Conservation (phyloP, 495 filamentous ascomycete genomes). For the Penicillium waksmanii region DNA sequence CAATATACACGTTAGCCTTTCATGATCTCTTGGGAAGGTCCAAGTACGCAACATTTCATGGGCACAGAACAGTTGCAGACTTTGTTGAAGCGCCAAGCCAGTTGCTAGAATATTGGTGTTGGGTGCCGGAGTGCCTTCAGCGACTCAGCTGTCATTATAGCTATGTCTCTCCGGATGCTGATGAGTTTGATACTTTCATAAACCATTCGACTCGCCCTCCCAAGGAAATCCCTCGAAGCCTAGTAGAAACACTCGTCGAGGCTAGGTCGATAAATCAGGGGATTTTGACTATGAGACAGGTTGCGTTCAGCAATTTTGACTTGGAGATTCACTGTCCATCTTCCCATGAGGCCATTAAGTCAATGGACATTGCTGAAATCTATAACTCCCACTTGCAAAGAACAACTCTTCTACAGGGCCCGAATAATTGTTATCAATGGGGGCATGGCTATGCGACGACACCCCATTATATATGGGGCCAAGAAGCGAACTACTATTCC, state of each 20-base stretch:
- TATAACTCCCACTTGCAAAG: conserved; percentile 3
- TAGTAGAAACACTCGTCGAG: background rate
- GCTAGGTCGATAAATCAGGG: conserved; percentile 7
- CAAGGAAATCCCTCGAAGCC: background rate
- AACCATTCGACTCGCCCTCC: background rate
- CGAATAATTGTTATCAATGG: conserved; percentile 1
- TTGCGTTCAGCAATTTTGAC: conserved; percentile 12
- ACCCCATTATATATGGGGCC: conserved; percentile 16
- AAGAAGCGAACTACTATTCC: conserved; percentile 18
- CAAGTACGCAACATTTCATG: conserved; percentile 18
- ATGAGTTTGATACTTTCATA: background rate
- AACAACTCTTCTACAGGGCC: conserved; percentile 5
- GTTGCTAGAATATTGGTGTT: conserved; percentile 19
- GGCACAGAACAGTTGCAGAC: conserved; percentile 15
- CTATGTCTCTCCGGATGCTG: background rate
- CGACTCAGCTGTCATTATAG: conserved; percentile 11
- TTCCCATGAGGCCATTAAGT: conserved; percentile 1
- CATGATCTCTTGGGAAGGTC: conserved; percentile 16
- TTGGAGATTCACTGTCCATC: conserved; percentile 8
- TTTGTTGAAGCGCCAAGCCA: conserved; percentile 16
- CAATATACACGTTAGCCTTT: conserved; percentile 1
- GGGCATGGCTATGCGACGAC: conserved; percentile 12
- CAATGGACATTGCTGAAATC: conserved; percentile 6
- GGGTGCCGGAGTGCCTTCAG: conserved; percentile 15
- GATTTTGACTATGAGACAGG: conserved; percentile 7